Base-by-base conservation (phyloP, 345 rosid species). In the Eucalyptus grandis region DNA sequence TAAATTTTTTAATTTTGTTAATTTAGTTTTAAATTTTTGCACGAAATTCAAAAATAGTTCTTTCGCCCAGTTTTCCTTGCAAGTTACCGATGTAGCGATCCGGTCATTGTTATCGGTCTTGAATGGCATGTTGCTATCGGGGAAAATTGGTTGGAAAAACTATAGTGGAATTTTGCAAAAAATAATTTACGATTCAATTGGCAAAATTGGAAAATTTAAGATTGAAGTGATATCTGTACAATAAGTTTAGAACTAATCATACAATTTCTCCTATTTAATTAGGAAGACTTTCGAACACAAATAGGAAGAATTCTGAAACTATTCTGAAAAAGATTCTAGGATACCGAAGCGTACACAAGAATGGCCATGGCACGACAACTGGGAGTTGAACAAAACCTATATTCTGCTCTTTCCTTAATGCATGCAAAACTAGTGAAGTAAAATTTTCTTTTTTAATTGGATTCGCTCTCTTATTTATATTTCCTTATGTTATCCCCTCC, bases 71-170 rank as follows among this genome's bases (percentile, higher is more conserved):
- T 60, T 60, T 27, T 27, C 34, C 69, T 60, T 0, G 0, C 69
- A 60, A 60, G n/a, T 12, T 6, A 13, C 8, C 0, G 1, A 60
- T 6, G n/a, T 27, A 13, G 14, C 4, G 8, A 27, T 60, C 34
- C 1, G 0, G 31, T 60, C 69, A 27, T 60, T 60, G 15, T 13
- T 30, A 6, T 3, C 6, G 1, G 31, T 60, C 8, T 0, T 13
- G 8, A 12, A 24, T 60, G 16, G 31, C 69, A 60, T 1, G 69
- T 60, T 30, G 15, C 14, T 4, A 60, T 60, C 0, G 1, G 4
- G 67, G n/a, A 27, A 60, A 60, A 27, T 60, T 27, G 69, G 69
- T 6, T 3, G 15, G 31, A 60, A 60, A 27, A 1, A 27, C 1
- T 60, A 60, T 27, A 60, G 7, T 60, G 69, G 4, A 60, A 60